Evolutionary conservation across 768 basidiomycete species (phyloP), one percentile per base, ranked within the genome.

Genomic region (Myochromella boudieri): DNA sequence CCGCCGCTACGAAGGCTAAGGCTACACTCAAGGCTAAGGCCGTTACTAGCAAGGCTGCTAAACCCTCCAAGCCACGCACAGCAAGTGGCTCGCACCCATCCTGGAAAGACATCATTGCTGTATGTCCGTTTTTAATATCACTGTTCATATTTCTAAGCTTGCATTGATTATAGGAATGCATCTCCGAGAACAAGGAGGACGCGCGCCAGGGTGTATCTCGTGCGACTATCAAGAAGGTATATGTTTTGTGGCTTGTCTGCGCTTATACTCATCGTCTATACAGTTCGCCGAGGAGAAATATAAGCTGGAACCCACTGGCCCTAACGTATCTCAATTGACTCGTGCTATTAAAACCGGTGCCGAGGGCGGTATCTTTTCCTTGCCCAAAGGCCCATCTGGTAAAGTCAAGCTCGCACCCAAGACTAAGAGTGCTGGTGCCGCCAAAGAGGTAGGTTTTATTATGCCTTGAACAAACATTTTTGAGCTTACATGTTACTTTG

Each of bases 261-360:
- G n/a, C n/a, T n/a, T 31, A 44, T 59, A 48, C 60, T 58, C 6
- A 62, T 33, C 32, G 26, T 50, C 42, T 34, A 48, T 42, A 11
- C 51, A 93, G 90, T 95, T 70, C 66, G 85, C 94, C 39, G 87
- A 91, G 65, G 83, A 90, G 56, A 81, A 77, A 56, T 95, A 91
- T 74, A 76, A 81, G 53, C 68, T 95, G 52, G 82, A 84, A 56
- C 79, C 86, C 55, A 81, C 74, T 42, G 74, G 81, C 37, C 70
- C 81, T 21, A 85, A 89, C 67, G 66, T 77, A 57, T 81, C 76
- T 50, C 85, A 87, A 66, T 73, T 95, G 61, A 81, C 81, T 59
- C 79, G 78, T 48, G 89, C 90, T 48, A 88, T 94, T 65, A 67
- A 77, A 33, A 67, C 71, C 42, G 91, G 91, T 39, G 77, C 78